A percentile compares a stretch with the other conserved stretches of the same genome.
These are phyloP conservation scores for Xerocomellus intermedius DNA, from an alignment of 768 basidiomycete genomes.

Conservation along the genomic window DNA sequence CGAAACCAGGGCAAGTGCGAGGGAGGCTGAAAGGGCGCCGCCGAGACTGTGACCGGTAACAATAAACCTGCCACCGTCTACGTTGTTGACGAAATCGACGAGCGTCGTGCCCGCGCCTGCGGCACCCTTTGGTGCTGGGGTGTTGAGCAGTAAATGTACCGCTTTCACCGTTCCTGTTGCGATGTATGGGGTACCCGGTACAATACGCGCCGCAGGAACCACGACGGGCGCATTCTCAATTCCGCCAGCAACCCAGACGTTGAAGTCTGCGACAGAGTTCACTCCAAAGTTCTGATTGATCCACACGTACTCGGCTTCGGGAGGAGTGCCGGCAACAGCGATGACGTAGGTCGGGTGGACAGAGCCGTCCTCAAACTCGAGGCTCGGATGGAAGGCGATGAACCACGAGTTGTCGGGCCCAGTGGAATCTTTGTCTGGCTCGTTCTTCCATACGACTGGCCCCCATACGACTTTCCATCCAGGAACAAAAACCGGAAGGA, in stretches of 20 bases:
- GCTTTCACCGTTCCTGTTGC: neutral
- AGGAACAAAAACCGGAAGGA: neutral
- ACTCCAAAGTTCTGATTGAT: slow-evolving; percentile 3
- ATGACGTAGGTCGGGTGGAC: slow-evolving; percentile 8
- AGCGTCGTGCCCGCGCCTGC: neutral
- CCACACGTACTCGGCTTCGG: neutral
- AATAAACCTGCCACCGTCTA: neutral
- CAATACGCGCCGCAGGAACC: neutral
- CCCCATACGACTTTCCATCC: slow-evolving; percentile 13
- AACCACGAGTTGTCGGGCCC: slow-evolving; percentile 19
- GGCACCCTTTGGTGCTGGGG: neutral
- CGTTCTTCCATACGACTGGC: slow-evolving; percentile 14
- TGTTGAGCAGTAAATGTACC: slow-evolving; percentile 1
- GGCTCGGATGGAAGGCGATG: slow-evolving; percentile 6
- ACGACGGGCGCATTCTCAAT: neutral
- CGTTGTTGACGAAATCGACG: slow-evolving; percentile 2
- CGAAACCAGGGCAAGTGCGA: slow-evolving; percentile 9
- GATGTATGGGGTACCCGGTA: neutral
- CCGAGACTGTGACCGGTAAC: slow-evolving; percentile 14
- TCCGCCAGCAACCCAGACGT: slow-evolving; percentile 5
- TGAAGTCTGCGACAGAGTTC: slow-evolving; percentile 8
- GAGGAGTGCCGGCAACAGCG: slow-evolving; percentile 10
- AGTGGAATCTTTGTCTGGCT: neutral
- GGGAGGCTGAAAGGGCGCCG: slow-evolving; percentile 8
- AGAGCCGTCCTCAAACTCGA: slow-evolving; percentile 12